phyloP scores from a whole-genome alignment of 2,329 filamentous ascomycete genomes.

The Penicillium olsonii region DNA sequence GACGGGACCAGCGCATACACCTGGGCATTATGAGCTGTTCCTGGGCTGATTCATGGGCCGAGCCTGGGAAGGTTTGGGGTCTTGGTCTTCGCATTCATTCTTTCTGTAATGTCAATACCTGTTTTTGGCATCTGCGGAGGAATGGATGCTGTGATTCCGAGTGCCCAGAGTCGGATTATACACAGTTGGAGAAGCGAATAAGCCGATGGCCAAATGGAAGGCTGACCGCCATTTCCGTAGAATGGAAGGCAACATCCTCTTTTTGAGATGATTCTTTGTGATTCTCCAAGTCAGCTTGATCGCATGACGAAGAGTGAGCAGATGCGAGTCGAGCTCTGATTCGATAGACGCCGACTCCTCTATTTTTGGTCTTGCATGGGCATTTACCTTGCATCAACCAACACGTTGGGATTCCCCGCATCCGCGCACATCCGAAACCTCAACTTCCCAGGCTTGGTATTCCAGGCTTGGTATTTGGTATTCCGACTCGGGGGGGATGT shows the following conservation, averaged over 20 bases:
- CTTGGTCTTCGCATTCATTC: no score
- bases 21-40: background rate
- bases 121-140: no score
- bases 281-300: background rate
- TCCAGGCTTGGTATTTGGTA: background rate
- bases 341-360: background rate
- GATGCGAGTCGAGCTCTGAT: background rate
- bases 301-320: no score
- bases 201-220: no score
- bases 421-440: background rate
- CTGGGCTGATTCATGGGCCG: no score
- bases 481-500: background rate
- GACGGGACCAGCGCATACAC: background rate
- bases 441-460: background rate
- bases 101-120: no score
- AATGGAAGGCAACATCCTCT: background rate
- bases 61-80: no score
- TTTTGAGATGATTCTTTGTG: background rate
- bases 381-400: background rate
- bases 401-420: background rate
- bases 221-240: background rate
- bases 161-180: no score
- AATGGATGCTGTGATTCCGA: no score
- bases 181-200: no score
- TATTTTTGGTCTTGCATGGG: background rate